phyloP scores from a whole-genome alignment of 2,329 filamentous ascomycete genomes.

The Colletotrichum caudatum region DNA sequence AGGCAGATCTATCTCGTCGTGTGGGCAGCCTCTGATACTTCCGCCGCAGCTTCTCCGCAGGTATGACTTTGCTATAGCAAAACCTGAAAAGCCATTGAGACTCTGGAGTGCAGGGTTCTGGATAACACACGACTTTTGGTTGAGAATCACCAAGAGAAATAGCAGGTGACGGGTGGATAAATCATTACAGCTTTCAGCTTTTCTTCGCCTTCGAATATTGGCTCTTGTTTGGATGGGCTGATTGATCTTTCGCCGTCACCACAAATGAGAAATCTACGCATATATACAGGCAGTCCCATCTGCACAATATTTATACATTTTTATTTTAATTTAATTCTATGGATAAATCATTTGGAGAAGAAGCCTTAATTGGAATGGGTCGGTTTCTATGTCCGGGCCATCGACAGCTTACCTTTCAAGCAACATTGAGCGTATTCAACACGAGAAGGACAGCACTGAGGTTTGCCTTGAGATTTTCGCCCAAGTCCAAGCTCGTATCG shows the following conservation, averaged over 20 bases:
- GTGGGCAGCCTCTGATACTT: fast-evolving
- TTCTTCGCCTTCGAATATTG: not conserved
- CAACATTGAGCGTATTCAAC: constrained; percentile 5
- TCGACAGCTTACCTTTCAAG: not conserved
- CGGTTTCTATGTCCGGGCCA: too few species aligned
- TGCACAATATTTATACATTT: not conserved
- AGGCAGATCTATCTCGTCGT: constrained; percentile 44
- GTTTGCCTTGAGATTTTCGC: constrained; percentile 10
- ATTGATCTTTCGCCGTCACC: not conserved
- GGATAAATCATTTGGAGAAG: not conserved
- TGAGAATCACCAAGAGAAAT: constrained; percentile 38
- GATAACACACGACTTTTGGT: constrained; percentile 45
- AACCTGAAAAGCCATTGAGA: constrained; percentile 41
- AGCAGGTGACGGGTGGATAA: not conserved
- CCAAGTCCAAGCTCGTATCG: constrained; percentile 2
- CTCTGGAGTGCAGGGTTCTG: constrained; percentile 43
- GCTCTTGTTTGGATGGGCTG: not conserved
- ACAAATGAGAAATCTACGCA: not conserved
- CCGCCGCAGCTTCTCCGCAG: constrained; percentile 42
- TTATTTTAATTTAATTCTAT: not conserved
- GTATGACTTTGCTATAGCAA: constrained; percentile 43
- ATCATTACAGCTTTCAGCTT: fast-evolving
- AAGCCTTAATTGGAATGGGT: not conserved
- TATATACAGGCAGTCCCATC: not conserved
- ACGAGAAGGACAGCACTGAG: constrained; percentile 16